A percentile compares a stretch with the other conserved stretches of the same genome.
These are phyloP conservation scores for Myriosclerotinia duriaeana DNA, from an alignment of 2,329 filamentous ascomycete genomes.

Conservation along the genomic window DNA sequence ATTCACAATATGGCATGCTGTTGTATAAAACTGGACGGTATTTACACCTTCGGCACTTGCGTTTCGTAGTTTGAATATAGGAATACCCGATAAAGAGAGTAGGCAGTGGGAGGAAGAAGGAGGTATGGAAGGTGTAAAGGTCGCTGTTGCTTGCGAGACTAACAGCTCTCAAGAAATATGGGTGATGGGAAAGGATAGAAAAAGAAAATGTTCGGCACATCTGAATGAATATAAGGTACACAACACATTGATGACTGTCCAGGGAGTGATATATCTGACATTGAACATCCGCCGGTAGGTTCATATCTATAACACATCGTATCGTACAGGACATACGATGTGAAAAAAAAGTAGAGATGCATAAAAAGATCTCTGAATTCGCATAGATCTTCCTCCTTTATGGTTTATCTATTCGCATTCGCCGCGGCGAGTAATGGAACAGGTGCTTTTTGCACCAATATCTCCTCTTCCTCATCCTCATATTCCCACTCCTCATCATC, in stretches of 20 bases:
- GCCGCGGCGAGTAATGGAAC: neutral
- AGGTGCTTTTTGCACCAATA: slow-evolving; percentile 1
- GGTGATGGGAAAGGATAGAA: too few species aligned
- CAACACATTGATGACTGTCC: neutral
- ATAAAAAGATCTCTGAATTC: neutral
- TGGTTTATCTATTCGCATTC: neutral
- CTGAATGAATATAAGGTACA: neutral
- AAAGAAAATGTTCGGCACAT: too few species aligned
- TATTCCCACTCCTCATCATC: slow-evolving; percentile 54
- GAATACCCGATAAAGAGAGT: too few species aligned
- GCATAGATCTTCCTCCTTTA: neutral
- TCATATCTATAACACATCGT: neutral
- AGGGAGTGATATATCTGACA: neutral
- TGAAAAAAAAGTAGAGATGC: slow-evolving; percentile 1
- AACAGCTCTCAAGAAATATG: too few species aligned
- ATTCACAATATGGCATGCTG: too few species aligned
- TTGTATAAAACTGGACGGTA: too few species aligned
- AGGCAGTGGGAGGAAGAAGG: too few species aligned
- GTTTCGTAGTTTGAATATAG: too few species aligned
- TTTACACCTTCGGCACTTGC: too few species aligned
- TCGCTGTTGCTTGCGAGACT: too few species aligned
- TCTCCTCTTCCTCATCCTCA: slow-evolving; percentile 38
- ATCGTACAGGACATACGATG: neutral
- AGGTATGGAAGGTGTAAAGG: too few species aligned
- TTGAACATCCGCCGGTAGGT: neutral